A percentile compares a stretch with the other conserved stretches of the same genome.
These are phyloP conservation scores for Curvularia sp. DNA, from an alignment of 2,329 filamentous ascomycete species.

Conservation along the genomic window DNA sequence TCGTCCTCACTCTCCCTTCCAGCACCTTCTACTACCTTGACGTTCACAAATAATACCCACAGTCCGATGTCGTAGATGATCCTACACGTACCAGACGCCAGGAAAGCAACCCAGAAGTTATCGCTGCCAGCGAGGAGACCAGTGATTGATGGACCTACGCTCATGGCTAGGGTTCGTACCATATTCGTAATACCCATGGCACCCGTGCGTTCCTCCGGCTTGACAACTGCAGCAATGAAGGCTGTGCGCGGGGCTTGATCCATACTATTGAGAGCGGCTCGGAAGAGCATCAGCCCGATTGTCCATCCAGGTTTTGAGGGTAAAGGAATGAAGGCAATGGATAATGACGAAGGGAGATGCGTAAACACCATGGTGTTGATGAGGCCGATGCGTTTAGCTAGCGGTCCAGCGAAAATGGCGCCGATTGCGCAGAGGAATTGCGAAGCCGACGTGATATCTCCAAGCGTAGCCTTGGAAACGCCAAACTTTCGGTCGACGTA, in stretches of 20 bases:
- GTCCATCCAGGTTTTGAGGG: slow-evolving; percentile 61
- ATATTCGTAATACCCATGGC: slow-evolving; percentile 74
- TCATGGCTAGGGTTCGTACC: slow-evolving; percentile 66
- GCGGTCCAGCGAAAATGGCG: slow-evolving; percentile 64
- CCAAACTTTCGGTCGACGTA: slow-evolving; percentile 49
- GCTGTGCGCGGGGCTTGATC: slow-evolving; percentile 72
- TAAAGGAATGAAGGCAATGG: slow-evolving; percentile 63
- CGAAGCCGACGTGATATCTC: slow-evolving; percentile 62
- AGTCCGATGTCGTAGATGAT: slow-evolving; percentile 50
- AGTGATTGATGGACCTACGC: slow-evolving; percentile 51
- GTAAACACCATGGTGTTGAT: slow-evolving; percentile 63
- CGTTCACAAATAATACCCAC: slow-evolving; percentile 50
- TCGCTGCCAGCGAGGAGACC: slow-evolving; percentile 46
- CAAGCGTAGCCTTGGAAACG: slow-evolving; percentile 61
- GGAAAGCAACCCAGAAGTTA: slow-evolving; percentile 50
- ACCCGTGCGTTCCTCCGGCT: slow-evolving; percentile 69
- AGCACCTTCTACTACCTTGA: slow-evolving; percentile 37
- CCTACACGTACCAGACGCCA: slow-evolving; percentile 47
- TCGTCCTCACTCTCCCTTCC: slow-evolving; percentile 29
- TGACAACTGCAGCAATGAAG: slow-evolving; percentile 71
- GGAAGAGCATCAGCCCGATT: slow-evolving; percentile 64
- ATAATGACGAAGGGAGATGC: slow-evolving; percentile 67
- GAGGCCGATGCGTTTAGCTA: slow-evolving; percentile 65
- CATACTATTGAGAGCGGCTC: slow-evolving; percentile 71
- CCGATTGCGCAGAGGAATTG: slow-evolving; percentile 62